Conservation (phyloP, 441 rosid species). For the Omphalea diandra region DNA sequence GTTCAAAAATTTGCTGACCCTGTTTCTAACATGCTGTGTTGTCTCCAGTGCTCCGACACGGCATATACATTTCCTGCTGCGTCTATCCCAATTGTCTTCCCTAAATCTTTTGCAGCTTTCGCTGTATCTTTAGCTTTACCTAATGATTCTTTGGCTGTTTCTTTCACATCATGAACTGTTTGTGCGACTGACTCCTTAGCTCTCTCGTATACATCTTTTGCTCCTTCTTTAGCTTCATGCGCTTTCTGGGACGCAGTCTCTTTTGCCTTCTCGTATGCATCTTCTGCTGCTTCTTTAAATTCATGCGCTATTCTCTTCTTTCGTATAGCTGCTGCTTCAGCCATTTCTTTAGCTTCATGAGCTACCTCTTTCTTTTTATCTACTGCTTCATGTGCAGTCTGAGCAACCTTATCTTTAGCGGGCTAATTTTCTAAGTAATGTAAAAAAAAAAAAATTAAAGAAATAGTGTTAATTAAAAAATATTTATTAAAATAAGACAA, state of each 20-base stretch:
- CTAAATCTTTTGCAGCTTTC: neutral
- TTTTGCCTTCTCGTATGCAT: slow-evolving; percentile 1
- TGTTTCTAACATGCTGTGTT: neutral
- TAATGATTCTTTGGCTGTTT: neutral
- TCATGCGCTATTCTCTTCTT: slow-evolving; percentile 17
- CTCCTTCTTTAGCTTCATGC: neutral
- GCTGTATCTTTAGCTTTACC: slow-evolving; percentile 5
- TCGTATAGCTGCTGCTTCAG: neutral
- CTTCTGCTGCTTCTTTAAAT: slow-evolving; percentile 29
- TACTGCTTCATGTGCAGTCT: neutral
- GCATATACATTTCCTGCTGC: slow-evolving; percentile 18
- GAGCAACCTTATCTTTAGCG: slow-evolving; percentile 39
- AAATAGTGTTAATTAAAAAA: too few species aligned
- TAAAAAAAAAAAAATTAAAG: too few species aligned
- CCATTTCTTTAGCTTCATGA: slow-evolving; percentile 29
- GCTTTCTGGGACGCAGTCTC: neutral
- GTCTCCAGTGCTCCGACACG: slow-evolving; percentile 8
- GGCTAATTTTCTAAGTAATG: too few species aligned
- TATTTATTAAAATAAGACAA: too few species aligned
- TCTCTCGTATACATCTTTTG: neutral
- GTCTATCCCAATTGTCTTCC: slow-evolving; percentile 8
- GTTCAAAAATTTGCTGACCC: neutral
- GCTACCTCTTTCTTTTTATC: slow-evolving; percentile 8
- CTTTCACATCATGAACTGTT: slow-evolving; percentile 17
- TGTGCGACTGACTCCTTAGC: slow-evolving; percentile 4